A percentile compares a stretch with the other conserved stretches of the same genome.
phyloP scores from a whole-genome alignment of 2,329 filamentous ascomycete genomes.

The Penicillium sp. region DNA sequence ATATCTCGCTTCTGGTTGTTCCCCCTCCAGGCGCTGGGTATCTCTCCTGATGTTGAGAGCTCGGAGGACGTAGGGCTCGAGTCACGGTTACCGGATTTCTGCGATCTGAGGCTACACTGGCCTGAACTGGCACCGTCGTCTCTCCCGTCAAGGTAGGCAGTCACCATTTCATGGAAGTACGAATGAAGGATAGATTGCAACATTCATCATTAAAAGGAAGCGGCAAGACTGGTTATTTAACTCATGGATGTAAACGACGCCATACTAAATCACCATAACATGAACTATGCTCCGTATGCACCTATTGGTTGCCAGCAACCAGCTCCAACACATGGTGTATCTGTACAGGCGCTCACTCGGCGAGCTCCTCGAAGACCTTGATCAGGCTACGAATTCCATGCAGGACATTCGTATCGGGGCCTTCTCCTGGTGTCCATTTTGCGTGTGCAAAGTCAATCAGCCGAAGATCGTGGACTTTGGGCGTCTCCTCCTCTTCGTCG shows the following conservation, averaged over 20 bases:
- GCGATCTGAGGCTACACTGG: not conserved
- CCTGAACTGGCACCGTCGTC: not conserved
- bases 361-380: conserved; percentile 67
- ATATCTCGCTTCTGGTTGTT: conserved; percentile 3
- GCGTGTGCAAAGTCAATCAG: conserved; percentile 98
- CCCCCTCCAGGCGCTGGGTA: not conserved
- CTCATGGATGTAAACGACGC: not conserved
- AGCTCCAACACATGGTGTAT: conserved; percentile 9
- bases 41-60: too few species aligned
- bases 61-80: too few species aligned
- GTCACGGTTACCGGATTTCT: too few species aligned
- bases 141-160: not conserved
- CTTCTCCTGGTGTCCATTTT: conserved; percentile 72
- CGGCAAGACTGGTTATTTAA: not conserved
- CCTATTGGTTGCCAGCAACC: conserved; percentile 30
- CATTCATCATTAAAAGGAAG: not conserved
- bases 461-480: conserved; percentile 73
- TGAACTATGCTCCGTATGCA: conserved; percentile 1
- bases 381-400: conserved; percentile 69
- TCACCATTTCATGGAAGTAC: too few species aligned
- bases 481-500: conserved; percentile 53
- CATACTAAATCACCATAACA: not conserved
- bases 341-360: conserved; percentile 21
- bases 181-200: too few species aligned
- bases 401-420: conserved; percentile 81